Evolutionary conservation across 208 protist species (phyloP), one percentile per base, ranked within the genome.

Genomic region (Porcisia hertigi): DNA sequence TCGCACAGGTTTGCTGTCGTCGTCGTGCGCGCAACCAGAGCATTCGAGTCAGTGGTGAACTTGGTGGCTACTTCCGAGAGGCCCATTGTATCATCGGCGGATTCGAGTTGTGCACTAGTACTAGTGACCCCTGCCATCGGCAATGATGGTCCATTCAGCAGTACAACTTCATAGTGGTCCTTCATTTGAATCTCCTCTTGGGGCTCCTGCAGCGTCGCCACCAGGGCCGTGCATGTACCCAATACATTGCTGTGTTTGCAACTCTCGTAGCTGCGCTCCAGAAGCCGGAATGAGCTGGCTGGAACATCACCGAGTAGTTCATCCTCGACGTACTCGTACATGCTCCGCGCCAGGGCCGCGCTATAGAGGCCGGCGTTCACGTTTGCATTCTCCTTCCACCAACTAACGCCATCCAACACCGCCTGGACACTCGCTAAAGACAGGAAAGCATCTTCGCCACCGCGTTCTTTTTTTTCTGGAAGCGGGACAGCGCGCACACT

Each of bases 401-500:
- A 94, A 67, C 88, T 92, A 8, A 94, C 90, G 25, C 90, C 90
- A 66, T 94, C 90, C 11, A 94, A 80, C 55, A 93, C 88, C 0
- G 79, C 76, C 65, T 92, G 88, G 0, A 88, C 90, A 47, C 80
- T 84, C 25, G 75, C 18, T 14, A 87, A 55, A 1, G 88, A 90
- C 7, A 94, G 64, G 71, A 92, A 94, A 30, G 90, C 90, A 66
- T 94, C 90, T 69, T 94, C 90, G 30, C 90, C 88, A 41, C 90
- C 90, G 14, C 76, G 87, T 30, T 83, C 88, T 1, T 60, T 53
- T 64, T 90, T 91, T 18, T 83, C 79, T 1, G 77, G 78, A 39
- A 83, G 79, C 0, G 89, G 85, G 6, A 75, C 57, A 1, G 79
- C 73, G 36, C 81, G 72, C 16, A 89, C 86, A 11, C 73, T 65